phyloP scores from a whole-genome alignment of 2,329 filamentous ascomycete species.

The Diplodia seriata region DNA sequence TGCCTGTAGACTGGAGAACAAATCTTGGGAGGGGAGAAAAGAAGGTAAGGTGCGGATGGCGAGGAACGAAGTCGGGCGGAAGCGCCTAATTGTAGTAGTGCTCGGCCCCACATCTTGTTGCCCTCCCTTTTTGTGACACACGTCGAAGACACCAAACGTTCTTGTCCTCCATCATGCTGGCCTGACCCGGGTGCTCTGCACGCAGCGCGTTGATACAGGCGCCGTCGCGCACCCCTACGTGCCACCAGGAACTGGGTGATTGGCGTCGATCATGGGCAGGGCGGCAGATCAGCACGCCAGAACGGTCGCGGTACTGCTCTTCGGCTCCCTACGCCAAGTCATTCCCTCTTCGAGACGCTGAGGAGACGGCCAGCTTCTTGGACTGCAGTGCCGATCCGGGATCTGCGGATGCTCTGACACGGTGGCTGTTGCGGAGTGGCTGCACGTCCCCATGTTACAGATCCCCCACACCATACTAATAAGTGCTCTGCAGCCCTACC shows the following conservation, averaged over 20 bases:
- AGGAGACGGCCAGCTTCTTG: slow-evolving; percentile 2
- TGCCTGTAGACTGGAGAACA: slow-evolving; percentile 1
- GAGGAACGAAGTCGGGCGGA: neutral
- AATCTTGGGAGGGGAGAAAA: neutral
- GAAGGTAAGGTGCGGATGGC: slow-evolving; percentile 7
- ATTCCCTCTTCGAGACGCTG: slow-evolving; percentile 15
- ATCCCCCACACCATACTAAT: neutral
- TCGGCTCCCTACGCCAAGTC: neutral
- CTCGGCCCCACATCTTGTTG: slow-evolving; percentile 12
- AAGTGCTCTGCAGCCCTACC: slow-evolving; percentile 6
- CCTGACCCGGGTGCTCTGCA: slow-evolving; percentile 18
- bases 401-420: slow-evolving; percentile 7
- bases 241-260: neutral
- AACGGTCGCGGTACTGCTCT: neutral
- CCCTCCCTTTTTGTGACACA: slow-evolving; percentile 8
- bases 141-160: slow-evolving; percentile 20
- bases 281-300: neutral
- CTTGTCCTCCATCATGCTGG: slow-evolving; percentile 9
- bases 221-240: slow-evolving; percentile 15
- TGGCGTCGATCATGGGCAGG: too few relatives aligned
- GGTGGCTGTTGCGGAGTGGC: neutral
- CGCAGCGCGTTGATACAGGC: slow-evolving; percentile 11
- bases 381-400: neutral
- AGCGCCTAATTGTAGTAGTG: slow-evolving; percentile 1
- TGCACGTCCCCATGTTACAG: neutral